These are phyloP conservation scores for Dipteronia sinensis DNA, from an alignment of 345 rosid species.

Conservation along the genomic window DNA sequence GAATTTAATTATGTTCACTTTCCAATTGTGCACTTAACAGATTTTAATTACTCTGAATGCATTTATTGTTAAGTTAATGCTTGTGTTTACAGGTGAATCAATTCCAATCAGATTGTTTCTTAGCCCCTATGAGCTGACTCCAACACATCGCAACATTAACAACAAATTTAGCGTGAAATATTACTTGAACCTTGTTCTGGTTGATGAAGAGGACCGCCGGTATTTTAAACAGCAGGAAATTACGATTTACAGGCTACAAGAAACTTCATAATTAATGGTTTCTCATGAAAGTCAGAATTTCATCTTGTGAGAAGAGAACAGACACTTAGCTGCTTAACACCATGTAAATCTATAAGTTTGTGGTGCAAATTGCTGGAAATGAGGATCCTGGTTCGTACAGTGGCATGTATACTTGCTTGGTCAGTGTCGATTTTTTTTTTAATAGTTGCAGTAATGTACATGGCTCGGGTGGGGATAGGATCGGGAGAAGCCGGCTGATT, in stretches of 20 bases:
- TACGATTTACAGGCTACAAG: constrained; percentile 84
- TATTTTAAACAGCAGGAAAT: constrained; percentile 98
- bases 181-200: constrained; percentile 90
- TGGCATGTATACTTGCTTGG: constrained; percentile 27
- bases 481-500: constrained; percentile 8
- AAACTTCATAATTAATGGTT: constrained; percentile 40
- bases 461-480: neutral
- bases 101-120: constrained; percentile 95
- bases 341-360: constrained; percentile 41
- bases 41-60: neutral
- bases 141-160: constrained; percentile 91
- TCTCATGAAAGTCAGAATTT: constrained; percentile 18
- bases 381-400: constrained; percentile 16
- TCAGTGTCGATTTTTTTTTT: constrained; percentile 6
- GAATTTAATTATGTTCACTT: neutral
- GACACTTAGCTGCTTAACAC: constrained; percentile 19
- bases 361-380: constrained; percentile 20
- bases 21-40: neutral
- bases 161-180: constrained; percentile 97
- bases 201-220: constrained; percentile 97
- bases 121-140: constrained; percentile 93
- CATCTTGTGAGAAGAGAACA: constrained; percentile 17
- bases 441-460: constrained; percentile 13
- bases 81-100: constrained; percentile 72
- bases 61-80: constrained; percentile 15